Conservation (phyloP, 805 yeast species). For the Wickerhamiella alocasiicola region DNA sequence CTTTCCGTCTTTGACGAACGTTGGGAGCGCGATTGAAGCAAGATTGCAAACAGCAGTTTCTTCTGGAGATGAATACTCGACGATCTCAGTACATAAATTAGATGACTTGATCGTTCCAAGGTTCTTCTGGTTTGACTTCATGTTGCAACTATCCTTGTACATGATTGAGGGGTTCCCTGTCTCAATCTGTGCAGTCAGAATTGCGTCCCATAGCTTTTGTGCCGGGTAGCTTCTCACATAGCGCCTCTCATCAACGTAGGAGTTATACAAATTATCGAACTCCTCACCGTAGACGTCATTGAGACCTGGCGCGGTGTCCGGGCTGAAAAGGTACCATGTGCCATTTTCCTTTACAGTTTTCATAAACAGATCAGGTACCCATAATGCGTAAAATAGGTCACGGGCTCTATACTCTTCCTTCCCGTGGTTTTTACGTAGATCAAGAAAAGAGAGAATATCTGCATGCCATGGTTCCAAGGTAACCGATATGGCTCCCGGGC, state of each 20-base stretch:
- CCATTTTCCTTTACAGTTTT: constrained; percentile 58
- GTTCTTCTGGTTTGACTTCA: constrained; percentile 76
- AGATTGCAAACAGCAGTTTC: constrained; percentile 91
- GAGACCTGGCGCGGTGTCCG: constrained; percentile 73
- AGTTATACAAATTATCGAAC: constrained; percentile 52
- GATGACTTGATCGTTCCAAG: constrained; percentile 85
- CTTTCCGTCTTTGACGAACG: constrained; percentile 43
- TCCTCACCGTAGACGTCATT: constrained; percentile 69
- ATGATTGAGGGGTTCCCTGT: constrained; percentile 90
- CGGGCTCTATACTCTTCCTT: constrained; percentile 86
- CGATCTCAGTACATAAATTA: constrained; percentile 82
- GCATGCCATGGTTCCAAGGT: constrained; percentile 95
- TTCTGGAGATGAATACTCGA: constrained; percentile 73
- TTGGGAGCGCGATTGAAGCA: constrained; percentile 82
- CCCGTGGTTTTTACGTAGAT: constrained; percentile 82
- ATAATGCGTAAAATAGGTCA: constrained; percentile 79
- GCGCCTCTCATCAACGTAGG: constrained; percentile 56
- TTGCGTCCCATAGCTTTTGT: constrained; percentile 75
- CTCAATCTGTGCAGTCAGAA: constrained; percentile 80
- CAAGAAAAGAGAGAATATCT: constrained; percentile 70
- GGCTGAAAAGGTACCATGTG: constrained; percentile 81
- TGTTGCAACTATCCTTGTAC: constrained; percentile 88
- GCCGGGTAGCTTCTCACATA: constrained; percentile 55
- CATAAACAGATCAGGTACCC: constrained; percentile 94
- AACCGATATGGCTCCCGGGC: constrained; percentile 92